Evolutionary conservation across 2,329 filamentous ascomycete species (phyloP), one percentile per base, ranked within the genome.

Genomic region (Teratosphaeria epicoccoides): DNA sequence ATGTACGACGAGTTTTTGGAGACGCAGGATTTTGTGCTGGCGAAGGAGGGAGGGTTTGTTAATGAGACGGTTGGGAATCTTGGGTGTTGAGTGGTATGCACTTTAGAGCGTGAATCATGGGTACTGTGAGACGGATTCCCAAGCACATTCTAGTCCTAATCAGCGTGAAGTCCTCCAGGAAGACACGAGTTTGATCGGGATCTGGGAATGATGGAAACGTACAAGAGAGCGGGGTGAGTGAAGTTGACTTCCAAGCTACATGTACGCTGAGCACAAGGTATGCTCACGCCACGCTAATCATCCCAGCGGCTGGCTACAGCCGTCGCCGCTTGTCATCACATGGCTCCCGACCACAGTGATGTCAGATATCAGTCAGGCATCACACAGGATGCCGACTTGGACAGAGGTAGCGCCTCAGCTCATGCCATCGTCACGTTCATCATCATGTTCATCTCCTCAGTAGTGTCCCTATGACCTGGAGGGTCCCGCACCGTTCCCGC

Each of bases 31-130:
- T 68, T 71, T 50, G 63, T 61, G 10, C 43, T 43, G 4, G 66
- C 65, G 22, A 55, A 59, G 5, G 52, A 52, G 24, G 66, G 65
- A 1, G 59, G 66, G 55, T 70, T 62, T 23, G 63, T 61, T 1
- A 61, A 59, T 24, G 61, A 62, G 22, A 66, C 55, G 50, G 65
- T 62, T n/a, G 61, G 61, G 11, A 67, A 61, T 50, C 64, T 72
- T 28, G 56, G 56, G 26, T 71, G 68, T 76, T 37, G 43, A 46
- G 33, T n/a, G n/a, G n/a, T n/a, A n/a, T n/a, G n/a, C n/a, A n/a
- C n/a, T n/a, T n/a, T n/a, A n/a, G n/a, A n/a, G n/a, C n/a, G n/a
- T n/a, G n/a, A n/a, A n/a, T n/a, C n/a, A n/a, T n/a, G n/a, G n/a
- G n/a, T n/a, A n/a, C n/a, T n/a, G n/a, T n/a, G n/a, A n/a, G n/a